Percentiles rank a stretch among this genome's conserved stretches.
These are phyloP conservation scores for Neopestalotiopsis rosae DNA, from an alignment of 2,329 filamentous ascomycete genomes.

Conservation along the genomic window DNA sequence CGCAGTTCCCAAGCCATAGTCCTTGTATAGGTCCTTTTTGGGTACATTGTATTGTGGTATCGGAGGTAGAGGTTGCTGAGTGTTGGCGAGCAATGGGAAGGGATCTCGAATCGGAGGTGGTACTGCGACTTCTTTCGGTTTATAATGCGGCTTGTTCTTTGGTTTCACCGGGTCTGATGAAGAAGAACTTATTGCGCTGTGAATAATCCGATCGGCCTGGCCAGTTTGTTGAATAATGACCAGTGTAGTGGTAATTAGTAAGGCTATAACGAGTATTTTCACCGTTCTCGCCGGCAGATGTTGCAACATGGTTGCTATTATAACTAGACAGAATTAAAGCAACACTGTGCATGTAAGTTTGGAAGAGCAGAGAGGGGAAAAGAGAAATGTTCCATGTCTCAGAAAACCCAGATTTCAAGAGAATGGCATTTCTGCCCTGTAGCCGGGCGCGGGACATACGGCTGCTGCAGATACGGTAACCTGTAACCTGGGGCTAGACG, in stretches of 20 bases:
- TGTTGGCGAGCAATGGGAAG: conserved; percentile 45
- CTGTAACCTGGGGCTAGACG: too few relatives aligned
- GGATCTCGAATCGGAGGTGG: conserved; percentile 47
- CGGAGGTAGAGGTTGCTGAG: conserved; percentile 37
- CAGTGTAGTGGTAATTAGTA: background rate
- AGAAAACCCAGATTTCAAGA: too few relatives aligned
- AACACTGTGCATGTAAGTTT: background rate
- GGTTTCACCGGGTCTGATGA: background rate
- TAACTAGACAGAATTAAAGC: background rate
- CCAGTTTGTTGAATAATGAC: background rate
- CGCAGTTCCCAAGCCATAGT: conserved; percentile 40
- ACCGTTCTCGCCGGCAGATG: background rate
- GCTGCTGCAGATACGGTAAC: too few relatives aligned
- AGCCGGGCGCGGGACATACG: too few relatives aligned
- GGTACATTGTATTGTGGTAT: conserved; percentile 52
- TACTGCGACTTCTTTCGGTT: conserved; percentile 38
- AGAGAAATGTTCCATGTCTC: too few relatives aligned
- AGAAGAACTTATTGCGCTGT: background rate
- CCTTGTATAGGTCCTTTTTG: conserved; percentile 41
- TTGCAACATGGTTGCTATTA: background rate
- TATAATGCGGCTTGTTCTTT: conserved; percentile 33
- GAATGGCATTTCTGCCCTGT: too few relatives aligned
- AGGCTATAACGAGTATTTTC: background rate
- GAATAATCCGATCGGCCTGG: background rate
- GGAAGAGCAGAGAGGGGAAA: background rate